Evolutionary conservation across 75 land plant genomes (phyloP), one percentile per base, ranked within the genome.

Genomic region (Larix kaempferi): DNA sequence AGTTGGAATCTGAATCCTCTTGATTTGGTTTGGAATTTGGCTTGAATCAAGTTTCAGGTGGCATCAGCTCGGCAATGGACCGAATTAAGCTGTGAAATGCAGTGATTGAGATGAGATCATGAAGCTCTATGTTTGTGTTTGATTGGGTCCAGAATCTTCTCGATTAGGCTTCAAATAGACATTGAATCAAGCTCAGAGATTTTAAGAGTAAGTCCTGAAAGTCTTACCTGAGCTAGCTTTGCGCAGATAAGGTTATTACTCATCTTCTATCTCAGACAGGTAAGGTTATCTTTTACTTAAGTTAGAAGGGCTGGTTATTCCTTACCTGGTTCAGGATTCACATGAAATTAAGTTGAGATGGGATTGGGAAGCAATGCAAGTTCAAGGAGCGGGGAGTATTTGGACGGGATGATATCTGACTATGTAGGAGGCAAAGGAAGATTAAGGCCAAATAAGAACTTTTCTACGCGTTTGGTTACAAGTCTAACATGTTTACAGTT

Each of bases 401-500:
- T 87, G 79, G 89, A 91, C 73, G 87, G 89, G 19, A 89, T 91
- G 84, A 23, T 91, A 13, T 78, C 52, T 39, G 93, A 91, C 23
- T 91, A 89, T 56, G 85, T 83, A 3, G 82, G 67, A 33, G 85
- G 81, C 23, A 87, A 87, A 78, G 56, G 71, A 19, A 85, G 78
- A 75, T 10, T 76, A 33, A 80, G 76, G 56, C n/a, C 76, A 26
- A 66, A 54, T 21, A 83, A 77, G 74, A 74, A 76, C 72, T 1
- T 76, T 33, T 80, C 88, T 6, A 57, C 89, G 29, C 80, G 86
- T 23, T 75, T 94, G 22, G 89, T 93, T 14, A 86, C 95, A 2
- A 80, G 80, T 39, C 87, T 98, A 63, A 95, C 99, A 6, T 91
- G 89, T 63, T 80, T 98, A 10, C 99, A 98, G 35, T 95, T 95